These are phyloP conservation scores for Colletotrichum abscissum DNA, from an alignment of 2,329 filamentous ascomycete species.

Conservation along the genomic window DNA sequence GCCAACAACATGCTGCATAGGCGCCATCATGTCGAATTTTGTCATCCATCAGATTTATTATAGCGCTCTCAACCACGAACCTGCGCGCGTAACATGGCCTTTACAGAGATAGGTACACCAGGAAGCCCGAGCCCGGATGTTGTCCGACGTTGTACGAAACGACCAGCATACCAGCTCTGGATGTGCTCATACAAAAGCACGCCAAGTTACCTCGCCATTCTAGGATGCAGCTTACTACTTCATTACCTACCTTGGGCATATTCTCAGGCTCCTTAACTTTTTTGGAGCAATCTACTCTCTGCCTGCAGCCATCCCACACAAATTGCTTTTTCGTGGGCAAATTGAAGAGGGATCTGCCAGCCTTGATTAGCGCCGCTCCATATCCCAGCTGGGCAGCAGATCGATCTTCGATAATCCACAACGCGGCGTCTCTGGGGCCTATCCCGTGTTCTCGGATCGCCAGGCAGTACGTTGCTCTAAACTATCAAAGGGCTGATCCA, in stretches of 20 bases:
- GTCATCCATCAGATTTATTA: not conserved
- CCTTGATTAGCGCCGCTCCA: not conserved
- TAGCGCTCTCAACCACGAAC: not conserved
- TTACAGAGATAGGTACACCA: too few species aligned
- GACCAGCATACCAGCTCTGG: not conserved
- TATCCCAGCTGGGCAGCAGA: not conserved
- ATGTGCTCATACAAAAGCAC: not conserved
- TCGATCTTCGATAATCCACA: constrained; percentile 6
- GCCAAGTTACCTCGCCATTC: not conserved
- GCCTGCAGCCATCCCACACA: not conserved
- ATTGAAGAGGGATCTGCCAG: not conserved
- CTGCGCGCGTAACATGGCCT: not conserved
- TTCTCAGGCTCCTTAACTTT: too few species aligned
- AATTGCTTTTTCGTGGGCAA: not conserved
- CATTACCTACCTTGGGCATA: too few species aligned
- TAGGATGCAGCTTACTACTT: not conserved
- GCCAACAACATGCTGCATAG: not conserved
- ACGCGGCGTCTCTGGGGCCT: not conserved
- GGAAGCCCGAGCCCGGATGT: not conserved
- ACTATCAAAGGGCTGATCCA: not conserved
- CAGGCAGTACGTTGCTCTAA: not conserved
- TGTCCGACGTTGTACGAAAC: constrained; percentile 1
- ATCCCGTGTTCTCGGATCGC: constrained; percentile 6
- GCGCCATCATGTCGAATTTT: not conserved
- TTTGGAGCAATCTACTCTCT: not conserved